Base-by-base conservation (phyloP, 805 yeast genomes). In the Danielia reshetovae region DNA sequence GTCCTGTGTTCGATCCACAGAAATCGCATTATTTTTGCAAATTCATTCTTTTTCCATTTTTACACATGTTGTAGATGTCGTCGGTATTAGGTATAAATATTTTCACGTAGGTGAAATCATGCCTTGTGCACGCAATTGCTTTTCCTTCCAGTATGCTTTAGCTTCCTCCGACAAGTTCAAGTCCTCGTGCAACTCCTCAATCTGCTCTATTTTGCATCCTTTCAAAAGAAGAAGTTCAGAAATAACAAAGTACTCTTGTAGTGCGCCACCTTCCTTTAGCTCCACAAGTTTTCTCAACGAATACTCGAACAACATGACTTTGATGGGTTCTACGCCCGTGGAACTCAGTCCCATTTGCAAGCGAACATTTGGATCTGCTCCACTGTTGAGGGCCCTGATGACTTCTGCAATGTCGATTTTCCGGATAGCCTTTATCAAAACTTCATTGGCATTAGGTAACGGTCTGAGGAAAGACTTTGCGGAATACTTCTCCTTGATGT, bases 401-500 rank as follows among this genome's bases (percentile, higher is more conserved):
- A 76, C 67, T 29, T 66, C 63, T 1, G 53, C 48, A n/a, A 73
- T 52, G 35, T 76, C 68, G 29, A 77, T 74, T 17, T 64, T 57
- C 34, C 72, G 75, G 3, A 79, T 65, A 0, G 80, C 76, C 38
- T 68, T 68, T n/a, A 80, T 65, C 19, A 80, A 50, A 2, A 57
- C 48, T 30, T 62, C 65, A 35, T 65, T 59, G 5, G 52, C 30
- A 12, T 52, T 52, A 0, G 50, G 45, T 2, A 24, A 30, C 1
- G 32, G 34, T 9, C 34, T 43, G 9, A 73, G 61, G 49, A 57
- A 88, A 26, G 58, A 62, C 54, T 74, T 76, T 4, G 58, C 60
- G 17, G 68, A 65, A 52, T 89, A 89, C 57, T 89, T 89, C 27
- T 72, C 65, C 6, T 70, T 70, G 30, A 86, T 80, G 51, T 72